phyloP scores from a whole-genome alignment of 805 yeast genomes.

The Diddensiella transvaalensis region DNA sequence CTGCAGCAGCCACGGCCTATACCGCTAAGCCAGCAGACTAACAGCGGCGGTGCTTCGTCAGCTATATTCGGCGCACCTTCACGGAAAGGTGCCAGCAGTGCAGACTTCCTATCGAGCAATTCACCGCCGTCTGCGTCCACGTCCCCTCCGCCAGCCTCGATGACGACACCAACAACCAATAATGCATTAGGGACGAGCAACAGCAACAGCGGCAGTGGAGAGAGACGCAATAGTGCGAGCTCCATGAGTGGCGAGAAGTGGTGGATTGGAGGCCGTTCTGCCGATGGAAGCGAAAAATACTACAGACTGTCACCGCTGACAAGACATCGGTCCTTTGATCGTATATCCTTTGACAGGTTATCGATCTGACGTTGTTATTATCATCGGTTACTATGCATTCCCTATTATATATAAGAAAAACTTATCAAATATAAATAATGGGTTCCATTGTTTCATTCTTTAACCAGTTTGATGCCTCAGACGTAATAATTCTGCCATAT shows the following conservation, averaged over 20 bases:
- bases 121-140: not conserved
- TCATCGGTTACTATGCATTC: not conserved
- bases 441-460: too few relatives aligned
- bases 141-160: not conserved
- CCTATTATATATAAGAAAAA: not conserved
- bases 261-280: conserved; percentile 31
- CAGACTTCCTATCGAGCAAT: not conserved
- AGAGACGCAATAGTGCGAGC: conserved; percentile 13
- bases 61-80: not conserved
- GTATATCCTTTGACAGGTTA: conserved; percentile 24
- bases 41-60: not conserved
- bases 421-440: too few relatives aligned
- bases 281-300: conserved; percentile 28
- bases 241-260: conserved; percentile 23
- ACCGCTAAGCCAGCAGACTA: conserved; percentile 1
- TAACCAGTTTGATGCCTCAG: too few relatives aligned
- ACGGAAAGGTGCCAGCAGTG: not conserved
- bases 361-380: conserved; percentile 10
- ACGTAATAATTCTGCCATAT: too few relatives aligned
- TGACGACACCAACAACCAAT: not conserved
- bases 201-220: not conserved
- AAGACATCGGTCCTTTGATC: conserved; percentile 22
- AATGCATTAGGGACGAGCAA: not conserved
- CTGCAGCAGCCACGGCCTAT: not conserved
- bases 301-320: conserved; percentile 25